Evolutionary conservation across 2,329 filamentous ascomycete genomes (phyloP).

Genomic region (Didymosphaeria variabile): DNA sequence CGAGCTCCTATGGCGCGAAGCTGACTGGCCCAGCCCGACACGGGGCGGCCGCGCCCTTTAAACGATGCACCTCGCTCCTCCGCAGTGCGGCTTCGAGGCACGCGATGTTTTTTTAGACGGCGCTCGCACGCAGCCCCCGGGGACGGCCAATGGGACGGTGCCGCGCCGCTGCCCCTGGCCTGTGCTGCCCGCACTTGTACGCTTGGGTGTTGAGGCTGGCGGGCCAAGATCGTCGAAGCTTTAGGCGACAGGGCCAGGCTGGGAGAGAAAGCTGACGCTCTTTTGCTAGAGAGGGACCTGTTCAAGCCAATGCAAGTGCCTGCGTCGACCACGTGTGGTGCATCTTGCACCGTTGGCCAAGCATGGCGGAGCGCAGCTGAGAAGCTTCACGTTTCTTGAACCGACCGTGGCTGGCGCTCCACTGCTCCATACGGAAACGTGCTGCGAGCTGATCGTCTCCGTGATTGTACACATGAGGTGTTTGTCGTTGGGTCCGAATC

Average conservation of each 20-base stretch:
- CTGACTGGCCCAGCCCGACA: neutral
- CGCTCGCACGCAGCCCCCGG: neutral
- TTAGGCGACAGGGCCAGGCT: neutral
- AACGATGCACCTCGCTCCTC: constrained; percentile 3
- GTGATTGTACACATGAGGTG: too few species aligned
- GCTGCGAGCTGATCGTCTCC: neutral
- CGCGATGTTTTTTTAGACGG: constrained; percentile 8
- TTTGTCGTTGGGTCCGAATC: neutral
- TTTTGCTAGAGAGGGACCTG: neutral
- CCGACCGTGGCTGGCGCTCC: neutral
- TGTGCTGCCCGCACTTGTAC: constrained; percentile 6
- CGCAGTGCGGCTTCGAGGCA: constrained; percentile 2
- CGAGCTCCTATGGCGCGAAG: neutral
- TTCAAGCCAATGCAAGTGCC: neutral
- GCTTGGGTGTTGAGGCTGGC: constrained; percentile 1
- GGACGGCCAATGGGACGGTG: constrained; percentile 7
- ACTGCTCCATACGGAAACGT: neutral
- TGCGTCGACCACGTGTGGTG: neutral
- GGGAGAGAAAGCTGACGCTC: neutral
- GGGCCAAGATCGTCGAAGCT: constrained; percentile 4
- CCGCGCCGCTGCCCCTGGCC: neutral
- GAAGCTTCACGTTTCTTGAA: constrained; percentile 5
- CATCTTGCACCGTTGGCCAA: neutral
- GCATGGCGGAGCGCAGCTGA: constrained; percentile 2
- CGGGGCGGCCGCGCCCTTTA: constrained; percentile 8